Percentiles rank a stretch among this genome's conserved stretches.
Evolutionary conservation across 257 asterid genomes (phyloP).

Genomic region (Fraxinus cuspidata): DNA sequence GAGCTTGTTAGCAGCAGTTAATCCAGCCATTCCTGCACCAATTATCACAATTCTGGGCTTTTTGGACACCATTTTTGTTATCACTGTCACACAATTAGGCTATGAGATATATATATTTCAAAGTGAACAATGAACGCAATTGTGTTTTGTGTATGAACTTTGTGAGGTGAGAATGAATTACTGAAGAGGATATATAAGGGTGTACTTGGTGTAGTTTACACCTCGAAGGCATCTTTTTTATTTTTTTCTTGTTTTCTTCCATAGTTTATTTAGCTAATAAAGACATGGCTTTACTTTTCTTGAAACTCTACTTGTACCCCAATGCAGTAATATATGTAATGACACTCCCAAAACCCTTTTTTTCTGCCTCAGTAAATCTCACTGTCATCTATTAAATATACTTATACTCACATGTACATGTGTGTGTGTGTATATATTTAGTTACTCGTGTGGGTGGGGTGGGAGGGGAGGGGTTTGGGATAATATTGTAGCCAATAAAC

Average conservation of each 20-base stretch:
- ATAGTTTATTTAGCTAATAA: constrained; percentile 47
- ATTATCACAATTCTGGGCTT: constrained; percentile 71
- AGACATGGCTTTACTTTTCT: constrained; percentile 59
- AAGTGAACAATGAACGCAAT: not conserved
- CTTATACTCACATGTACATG: not conserved
- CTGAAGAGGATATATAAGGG: constrained; percentile 48
- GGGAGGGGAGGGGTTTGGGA: not conserved
- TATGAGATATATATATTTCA: not conserved
- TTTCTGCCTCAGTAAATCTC: not conserved
- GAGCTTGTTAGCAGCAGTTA: constrained; percentile 84
- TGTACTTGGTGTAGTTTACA: constrained; percentile 5
- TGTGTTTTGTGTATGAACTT: constrained; percentile 30
- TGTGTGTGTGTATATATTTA: not conserved
- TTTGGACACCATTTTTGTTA: constrained; percentile 50
- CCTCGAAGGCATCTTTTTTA: constrained; percentile 34
- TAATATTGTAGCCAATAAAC: not conserved
- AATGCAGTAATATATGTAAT: not conserved
- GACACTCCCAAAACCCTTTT: not conserved
- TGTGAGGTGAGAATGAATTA: constrained; percentile 59
- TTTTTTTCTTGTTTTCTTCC: constrained; percentile 3
- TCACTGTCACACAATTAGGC: not conserved
- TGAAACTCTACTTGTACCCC: constrained; percentile 27
- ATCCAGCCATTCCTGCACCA: constrained; percentile 95
- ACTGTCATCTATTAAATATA: not conserved
- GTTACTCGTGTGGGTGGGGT: not conserved